Base-by-base conservation (phyloP, 2,329 filamentous ascomycete species). In the Aureobasidium uvarum region DNA sequence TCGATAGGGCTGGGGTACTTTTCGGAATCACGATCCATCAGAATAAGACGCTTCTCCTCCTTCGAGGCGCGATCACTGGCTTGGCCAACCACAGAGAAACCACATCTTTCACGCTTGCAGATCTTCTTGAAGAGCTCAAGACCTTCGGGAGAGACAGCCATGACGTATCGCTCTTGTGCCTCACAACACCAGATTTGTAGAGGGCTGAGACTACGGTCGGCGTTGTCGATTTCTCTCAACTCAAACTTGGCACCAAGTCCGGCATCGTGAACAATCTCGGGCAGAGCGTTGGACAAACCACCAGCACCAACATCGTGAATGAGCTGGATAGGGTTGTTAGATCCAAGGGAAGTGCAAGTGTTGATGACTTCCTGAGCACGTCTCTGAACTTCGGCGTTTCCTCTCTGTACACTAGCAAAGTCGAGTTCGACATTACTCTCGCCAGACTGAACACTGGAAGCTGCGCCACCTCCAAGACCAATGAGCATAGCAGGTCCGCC, bases 101-200 rank as follows among this genome's bases (percentile, higher is more conserved):
- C 91, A 74, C 94, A 98, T 64, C 93, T 87, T 76, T 99, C 95
- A 74, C 95, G 86, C 68, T 89, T 85, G 76, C 80, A 82, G 71
- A 99, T 82, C 78, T 87, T 79, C 69, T 83, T 84, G 77, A 89
- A 89, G 25, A 81, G 80, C 72, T 94, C 92, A 73, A 98, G 85
- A 62, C 87, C 84, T 23, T 95, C 89, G 60, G 86, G 85, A 67
- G 93, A 92, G 68, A 99, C 87, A 10, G 96, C 88, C 72, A 99
- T 81, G 8, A 99, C 95, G 72, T 99, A 99, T 75, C 95, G 85
- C 78, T 99, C 95, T 75, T 99, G 95, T 0, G 95, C 92, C 76
- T 98, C 94, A 72, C 94, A 96, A 77, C 95, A 97, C 93, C 94
- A 98, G 54, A 99, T 96, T 75, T 98, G 91, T 66, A 99, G 85